Percentiles rank a stretch among this genome's conserved stretches.
phyloP scores from a whole-genome alignment of 2,329 filamentous ascomycete species.

The Cryphonectria parasitica region DNA sequence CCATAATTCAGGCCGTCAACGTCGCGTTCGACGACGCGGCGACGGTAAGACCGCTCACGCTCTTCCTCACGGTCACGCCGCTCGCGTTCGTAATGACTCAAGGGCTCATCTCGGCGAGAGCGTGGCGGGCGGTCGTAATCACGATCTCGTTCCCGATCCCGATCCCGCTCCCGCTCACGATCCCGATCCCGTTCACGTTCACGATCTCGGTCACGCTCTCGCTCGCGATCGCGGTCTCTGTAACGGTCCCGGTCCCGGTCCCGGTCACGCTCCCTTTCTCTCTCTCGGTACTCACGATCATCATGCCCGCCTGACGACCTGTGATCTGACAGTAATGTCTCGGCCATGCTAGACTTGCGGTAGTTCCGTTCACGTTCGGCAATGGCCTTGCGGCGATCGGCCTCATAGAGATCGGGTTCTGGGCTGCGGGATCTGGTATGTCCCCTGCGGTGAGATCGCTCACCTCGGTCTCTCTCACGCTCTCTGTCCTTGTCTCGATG shows the following conservation, averaged over 20 bases:
- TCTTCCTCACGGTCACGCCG: constrained; percentile 87
- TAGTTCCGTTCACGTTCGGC: constrained; percentile 94
- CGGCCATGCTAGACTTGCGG: constrained; percentile 75
- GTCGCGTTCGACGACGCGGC: constrained; percentile 72
- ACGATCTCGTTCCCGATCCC: constrained; percentile 45
- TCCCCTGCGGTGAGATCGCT: constrained; percentile 64
- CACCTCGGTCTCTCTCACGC: constrained; percentile 53
- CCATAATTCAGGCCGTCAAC: constrained; percentile 92
- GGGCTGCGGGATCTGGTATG: constrained; percentile 74
- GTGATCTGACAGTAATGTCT: constrained; percentile 61
- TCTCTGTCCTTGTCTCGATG: constrained; percentile 58
- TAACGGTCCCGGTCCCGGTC: constrained; percentile 50
- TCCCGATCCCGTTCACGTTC: constrained; percentile 42
- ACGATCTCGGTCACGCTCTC: constrained; percentile 40
- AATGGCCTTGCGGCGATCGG: constrained; percentile 89
- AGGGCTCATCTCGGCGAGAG: constrained; percentile 63
- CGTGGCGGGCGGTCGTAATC: constrained; percentile 56
- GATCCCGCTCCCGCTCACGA: constrained; percentile 43
- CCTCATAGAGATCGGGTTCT: constrained; percentile 94
- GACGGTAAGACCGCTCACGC: constrained; percentile 83
- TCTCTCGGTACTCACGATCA: constrained; percentile 45
- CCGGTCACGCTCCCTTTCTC: constrained; percentile 45
- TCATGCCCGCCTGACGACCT: constrained; percentile 51
- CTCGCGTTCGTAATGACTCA: constrained; percentile 79
- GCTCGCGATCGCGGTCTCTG: constrained; percentile 40